Evolutionary conservation across 345 rosid species (phyloP).

Genomic region (Arabidopsis suecica): DNA sequence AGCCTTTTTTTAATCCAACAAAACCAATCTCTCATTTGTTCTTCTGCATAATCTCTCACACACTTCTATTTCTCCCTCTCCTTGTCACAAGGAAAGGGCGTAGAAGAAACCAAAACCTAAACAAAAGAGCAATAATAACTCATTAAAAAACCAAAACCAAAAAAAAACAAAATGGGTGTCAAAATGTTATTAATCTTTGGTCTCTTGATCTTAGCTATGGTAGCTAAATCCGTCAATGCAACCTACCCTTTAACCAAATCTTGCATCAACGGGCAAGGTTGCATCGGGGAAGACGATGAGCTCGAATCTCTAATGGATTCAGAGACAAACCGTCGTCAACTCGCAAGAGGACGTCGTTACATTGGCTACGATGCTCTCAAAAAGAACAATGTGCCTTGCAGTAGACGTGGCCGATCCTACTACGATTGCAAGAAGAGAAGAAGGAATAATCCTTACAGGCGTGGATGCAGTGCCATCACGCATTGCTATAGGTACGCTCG

Average conservation of each 20-base stretch:
- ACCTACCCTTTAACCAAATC: constrained; percentile 41
- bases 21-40: constrained; percentile 37
- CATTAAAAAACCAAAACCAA: neutral
- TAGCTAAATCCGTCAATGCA: constrained; percentile 41
- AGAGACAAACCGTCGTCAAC: constrained; percentile 48
- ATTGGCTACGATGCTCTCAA: constrained; percentile 56
- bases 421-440: constrained; percentile 51
- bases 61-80: constrained; percentile 44
- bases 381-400: constrained; percentile 53
- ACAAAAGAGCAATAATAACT: constrained; percentile 14
- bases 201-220: constrained; percentile 41
- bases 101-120: constrained; percentile 36
- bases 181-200: constrained; percentile 44
- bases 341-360: constrained; percentile 43
- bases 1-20: constrained; percentile 39
- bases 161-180: constrained; percentile 41
- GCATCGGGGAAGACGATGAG: constrained; percentile 46
- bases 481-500: constrained; percentile 52
- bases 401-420: constrained; percentile 56
- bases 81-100: constrained; percentile 52
- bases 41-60: constrained; percentile 36
- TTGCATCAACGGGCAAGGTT: constrained; percentile 39
- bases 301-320: constrained; percentile 50
- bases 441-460: constrained; percentile 55
- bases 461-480: constrained; percentile 62